phyloP scores from a whole-genome alignment of 176 grass and related monocot genomes.

The Pontederia paniculata region DNA sequence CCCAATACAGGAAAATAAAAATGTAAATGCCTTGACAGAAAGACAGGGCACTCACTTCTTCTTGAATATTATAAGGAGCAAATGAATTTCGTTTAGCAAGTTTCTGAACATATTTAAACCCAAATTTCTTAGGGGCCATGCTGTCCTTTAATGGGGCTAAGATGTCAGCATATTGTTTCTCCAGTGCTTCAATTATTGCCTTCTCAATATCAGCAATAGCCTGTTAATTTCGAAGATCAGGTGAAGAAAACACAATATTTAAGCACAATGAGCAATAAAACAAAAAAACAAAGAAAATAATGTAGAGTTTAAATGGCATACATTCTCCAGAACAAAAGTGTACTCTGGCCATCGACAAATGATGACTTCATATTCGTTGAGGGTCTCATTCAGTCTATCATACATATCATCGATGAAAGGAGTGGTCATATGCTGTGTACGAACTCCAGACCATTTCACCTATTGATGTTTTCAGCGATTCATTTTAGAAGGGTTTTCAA shows the following conservation, averaged over 20 bases:
- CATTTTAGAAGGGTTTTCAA: neutral
- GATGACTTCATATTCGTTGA: conserved; percentile 93
- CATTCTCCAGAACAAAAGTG: conserved; percentile 87
- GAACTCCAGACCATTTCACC: conserved; percentile 98
- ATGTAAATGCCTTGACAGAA: neutral
- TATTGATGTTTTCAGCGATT: conserved; percentile 18
- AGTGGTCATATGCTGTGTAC: conserved; percentile 88
- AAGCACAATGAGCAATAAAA: neutral
- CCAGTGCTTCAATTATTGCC: conserved; percentile 61
- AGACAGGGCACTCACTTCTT: conserved; percentile 59
- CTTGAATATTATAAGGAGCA: conserved; percentile 56
- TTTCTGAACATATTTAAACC: conserved; percentile 87
- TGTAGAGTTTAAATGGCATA: conserved; percentile 31
- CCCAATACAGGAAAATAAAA: neutral
- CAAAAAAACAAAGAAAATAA: too few relatives aligned
- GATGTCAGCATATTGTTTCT: conserved; percentile 86
- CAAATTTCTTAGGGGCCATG: conserved; percentile 92
- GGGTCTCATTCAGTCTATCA: conserved; percentile 59
- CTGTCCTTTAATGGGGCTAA: conserved; percentile 84
- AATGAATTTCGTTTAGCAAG: conserved; percentile 78
- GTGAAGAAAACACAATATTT: conserved; percentile 4
- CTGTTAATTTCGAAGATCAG: conserved; percentile 38
- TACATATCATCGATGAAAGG: conserved; percentile 98
- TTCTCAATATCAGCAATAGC: conserved; percentile 99
- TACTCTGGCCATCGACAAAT: conserved; percentile 98